phyloP scores from a whole-genome alignment of 2,329 filamentous ascomycete species.

The Zymoseptoria tritici region DNA sequence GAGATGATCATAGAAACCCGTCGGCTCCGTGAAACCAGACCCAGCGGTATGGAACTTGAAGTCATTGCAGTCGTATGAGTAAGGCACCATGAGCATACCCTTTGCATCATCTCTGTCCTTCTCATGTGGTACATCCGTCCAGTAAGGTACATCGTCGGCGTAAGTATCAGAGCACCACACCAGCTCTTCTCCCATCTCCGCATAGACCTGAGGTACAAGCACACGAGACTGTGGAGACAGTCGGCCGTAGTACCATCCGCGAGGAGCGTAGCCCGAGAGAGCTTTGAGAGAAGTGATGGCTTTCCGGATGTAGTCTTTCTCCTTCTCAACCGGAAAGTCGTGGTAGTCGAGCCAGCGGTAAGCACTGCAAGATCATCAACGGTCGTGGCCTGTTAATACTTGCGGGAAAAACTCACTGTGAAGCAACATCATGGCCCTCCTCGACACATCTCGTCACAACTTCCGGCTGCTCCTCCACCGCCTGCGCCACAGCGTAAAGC shows the following conservation, averaged over 20 bases:
- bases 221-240: conserved; percentile 39
- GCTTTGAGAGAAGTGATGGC: conserved; percentile 36
- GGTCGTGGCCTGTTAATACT: background rate
- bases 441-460: conserved; percentile 43
- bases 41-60: conserved; percentile 39
- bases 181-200: conserved; percentile 46
- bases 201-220: conserved; percentile 44
- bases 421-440: conserved; percentile 44
- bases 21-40: conserved; percentile 36
- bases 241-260: conserved; percentile 47
- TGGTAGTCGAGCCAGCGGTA: conserved; percentile 44
- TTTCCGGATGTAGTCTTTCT: conserved; percentile 42
- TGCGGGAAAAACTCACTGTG: background rate
- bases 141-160: conserved; percentile 51
- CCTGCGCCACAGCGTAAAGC: conserved; percentile 44
- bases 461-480: conserved; percentile 42
- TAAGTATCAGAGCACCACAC: conserved; percentile 48
- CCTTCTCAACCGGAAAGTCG: conserved; percentile 39
- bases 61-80: conserved; percentile 51
- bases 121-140: conserved; percentile 46
- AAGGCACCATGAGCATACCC: conserved; percentile 49
- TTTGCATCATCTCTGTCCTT: conserved; percentile 33
- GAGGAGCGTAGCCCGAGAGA: conserved; percentile 40
- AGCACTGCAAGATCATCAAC: background rate
- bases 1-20: conserved; percentile 41